phyloP scores from a whole-genome alignment of 2,329 filamentous ascomycete genomes.

The Triangularia verruculosa region DNA sequence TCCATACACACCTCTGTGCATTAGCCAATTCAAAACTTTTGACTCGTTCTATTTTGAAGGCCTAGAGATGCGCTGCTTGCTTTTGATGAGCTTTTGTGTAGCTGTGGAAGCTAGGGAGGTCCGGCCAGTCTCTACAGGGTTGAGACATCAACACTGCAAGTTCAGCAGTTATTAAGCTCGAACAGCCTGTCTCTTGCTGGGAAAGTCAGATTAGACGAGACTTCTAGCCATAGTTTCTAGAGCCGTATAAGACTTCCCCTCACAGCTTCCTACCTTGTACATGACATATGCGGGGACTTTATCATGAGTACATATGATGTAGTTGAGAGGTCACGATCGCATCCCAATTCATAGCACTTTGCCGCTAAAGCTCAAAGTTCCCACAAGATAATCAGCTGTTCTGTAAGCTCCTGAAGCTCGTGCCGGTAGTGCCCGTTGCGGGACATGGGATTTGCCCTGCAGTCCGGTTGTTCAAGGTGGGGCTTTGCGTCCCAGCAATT shows the following conservation, averaged over 20 bases:
- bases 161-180: not conserved
- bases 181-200: not conserved
- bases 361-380: not conserved
- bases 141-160: not conserved
- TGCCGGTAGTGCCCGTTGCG: not conserved
- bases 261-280: not conserved
- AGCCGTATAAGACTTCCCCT: not conserved
- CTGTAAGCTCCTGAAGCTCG: not conserved
- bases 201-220: not conserved
- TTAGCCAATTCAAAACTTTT: slow-evolving; percentile 49
- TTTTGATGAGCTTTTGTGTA: not conserved
- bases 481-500: not conserved
- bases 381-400: not conserved
- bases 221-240: not conserved
- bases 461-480: not conserved
- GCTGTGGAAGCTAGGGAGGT: not conserved
- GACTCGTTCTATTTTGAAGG: slow-evolving; percentile 7
- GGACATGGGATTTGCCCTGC: not conserved
- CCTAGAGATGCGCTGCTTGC: not conserved
- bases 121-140: not conserved
- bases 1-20: slow-evolving; percentile 59
- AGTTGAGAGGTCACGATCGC: not conserved
- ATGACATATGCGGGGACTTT: not conserved
- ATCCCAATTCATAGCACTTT: not conserved
- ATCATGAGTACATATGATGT: not conserved